Conservation (phyloP, 164 flowering plant genomes). For the Platanus orientalis region DNA sequence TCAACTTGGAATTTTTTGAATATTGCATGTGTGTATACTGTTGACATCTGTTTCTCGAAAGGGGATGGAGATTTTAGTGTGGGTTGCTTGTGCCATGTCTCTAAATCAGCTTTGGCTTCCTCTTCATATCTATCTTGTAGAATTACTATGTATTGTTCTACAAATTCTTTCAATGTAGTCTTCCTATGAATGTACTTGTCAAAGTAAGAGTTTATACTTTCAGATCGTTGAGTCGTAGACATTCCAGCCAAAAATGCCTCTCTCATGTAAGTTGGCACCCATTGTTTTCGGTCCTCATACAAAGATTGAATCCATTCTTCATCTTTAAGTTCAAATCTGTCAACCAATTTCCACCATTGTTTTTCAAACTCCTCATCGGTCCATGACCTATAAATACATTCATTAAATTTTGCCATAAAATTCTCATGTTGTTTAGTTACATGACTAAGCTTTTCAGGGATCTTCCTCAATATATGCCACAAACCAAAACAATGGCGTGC, state of each 20-base stretch:
- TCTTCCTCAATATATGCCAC: slow-evolving; percentile 40
- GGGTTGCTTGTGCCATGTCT: slow-evolving; percentile 72
- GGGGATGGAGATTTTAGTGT: slow-evolving; percentile 79
- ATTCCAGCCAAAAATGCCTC: slow-evolving; percentile 63
- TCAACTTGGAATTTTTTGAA: slow-evolving; percentile 85
- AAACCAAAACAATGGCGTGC: slow-evolving; percentile 43
- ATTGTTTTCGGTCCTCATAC: slow-evolving; percentile 46
- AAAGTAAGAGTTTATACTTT: slow-evolving; percentile 58
- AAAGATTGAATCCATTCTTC: slow-evolving; percentile 43
- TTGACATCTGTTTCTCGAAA: slow-evolving; percentile 81
- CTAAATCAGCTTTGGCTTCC: slow-evolving; percentile 78
- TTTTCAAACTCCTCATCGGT: slow-evolving; percentile 51
- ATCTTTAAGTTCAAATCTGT: slow-evolving; percentile 48
- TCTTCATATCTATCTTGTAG: slow-evolving; percentile 67
- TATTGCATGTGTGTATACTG: slow-evolving; percentile 67
- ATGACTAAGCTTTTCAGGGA: slow-evolving; percentile 40
- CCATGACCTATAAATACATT: slow-evolving; percentile 54
- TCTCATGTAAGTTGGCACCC: slow-evolving; percentile 55
- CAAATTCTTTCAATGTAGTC: slow-evolving; percentile 59
- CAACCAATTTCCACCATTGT: slow-evolving; percentile 65
- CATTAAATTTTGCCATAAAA: slow-evolving; percentile 42
- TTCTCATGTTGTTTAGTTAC: slow-evolving; percentile 40
- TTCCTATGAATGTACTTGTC: slow-evolving; percentile 73
- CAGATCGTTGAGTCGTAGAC: slow-evolving; percentile 62
- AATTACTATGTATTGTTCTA: slow-evolving; percentile 57